Base-by-base conservation (phyloP, 2,329 filamentous ascomycete species). In the Colletotrichum sp. region DNA sequence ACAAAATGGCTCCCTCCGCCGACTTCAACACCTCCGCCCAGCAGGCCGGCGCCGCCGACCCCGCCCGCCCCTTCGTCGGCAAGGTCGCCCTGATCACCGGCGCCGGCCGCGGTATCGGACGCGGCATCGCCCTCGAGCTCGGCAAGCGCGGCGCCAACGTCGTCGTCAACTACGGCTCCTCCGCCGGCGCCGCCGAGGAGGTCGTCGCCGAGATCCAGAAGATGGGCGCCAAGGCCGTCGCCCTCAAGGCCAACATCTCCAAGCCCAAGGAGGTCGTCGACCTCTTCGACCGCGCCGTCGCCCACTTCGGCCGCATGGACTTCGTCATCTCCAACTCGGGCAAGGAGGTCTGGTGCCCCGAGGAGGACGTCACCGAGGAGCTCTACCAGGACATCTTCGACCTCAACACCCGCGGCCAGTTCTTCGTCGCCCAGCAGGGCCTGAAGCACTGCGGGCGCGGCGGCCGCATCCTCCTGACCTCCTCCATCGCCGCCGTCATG, bases 371-470 rank as follows among this genome's bases (percentile, higher is more conserved):
- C 43, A 90, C 91, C 6, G 90, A 92, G 82, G 93, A 93, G 86
- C 92, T 94, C 79, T 94, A 92, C 85, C 92, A 94, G 84, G 88
- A 92, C 79, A 92, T 94, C 79, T 94, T 94, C 87, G 91, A 92
- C 86, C 87, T 94, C 80, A 94, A 94, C 86, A 89, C 91, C 76
- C 88, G 92, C 55, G 93, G 92, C 63, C 93, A 95, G 85, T 95
- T 95, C 88, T 95, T 95, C 83, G 93, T 95, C 68, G 94, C 93
- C 24, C 93, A 95, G 86, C 92, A 94, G 74, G 94, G 91, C 8
- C 93, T 94, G 84, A 93, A 93, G 86, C 87, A 94, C 85, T 90
- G 94, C 78, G 89, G 93, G 81, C 87, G 90, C 60, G 92, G 94
- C 73, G 94, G 94, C 36, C 89, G 94, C 61, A 90, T 96, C 79